phyloP scores from a whole-genome alignment of 306 rosid species.

The Aeschynomene evenia region DNA sequence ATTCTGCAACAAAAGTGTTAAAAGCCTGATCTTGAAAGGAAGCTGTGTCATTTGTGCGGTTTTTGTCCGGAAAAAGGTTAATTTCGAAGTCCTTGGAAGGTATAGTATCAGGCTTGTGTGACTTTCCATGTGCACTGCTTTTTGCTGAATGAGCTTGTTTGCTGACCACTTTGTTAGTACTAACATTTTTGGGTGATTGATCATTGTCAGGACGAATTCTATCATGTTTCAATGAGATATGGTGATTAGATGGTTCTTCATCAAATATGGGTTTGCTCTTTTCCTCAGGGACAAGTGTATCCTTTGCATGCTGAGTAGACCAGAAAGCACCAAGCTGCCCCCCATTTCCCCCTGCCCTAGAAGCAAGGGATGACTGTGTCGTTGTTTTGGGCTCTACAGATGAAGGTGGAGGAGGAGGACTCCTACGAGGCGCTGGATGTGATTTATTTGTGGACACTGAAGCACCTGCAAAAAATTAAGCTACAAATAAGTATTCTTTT shows the following conservation, averaged over 20 bases:
- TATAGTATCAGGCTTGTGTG: constrained; percentile 42
- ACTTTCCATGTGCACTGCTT: constrained; percentile 50
- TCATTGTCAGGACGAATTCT: constrained; percentile 41
- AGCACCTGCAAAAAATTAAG: constrained; percentile 50
- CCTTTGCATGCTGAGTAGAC: constrained; percentile 80
- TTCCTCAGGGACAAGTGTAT: constrained; percentile 45
- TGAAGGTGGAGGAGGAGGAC: constrained; percentile 78
- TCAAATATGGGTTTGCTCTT: constrained; percentile 56
- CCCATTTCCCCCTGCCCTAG: constrained; percentile 59
- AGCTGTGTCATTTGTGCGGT: constrained; percentile 30
- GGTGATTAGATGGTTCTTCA: constrained; percentile 59
- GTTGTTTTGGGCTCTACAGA: constrained; percentile 59
- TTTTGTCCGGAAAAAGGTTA: constrained; percentile 51
- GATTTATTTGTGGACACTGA: constrained; percentile 51
- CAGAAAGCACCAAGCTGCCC: constrained; percentile 88
- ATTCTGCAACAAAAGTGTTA: constrained; percentile 80
- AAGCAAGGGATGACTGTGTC: constrained; percentile 48
- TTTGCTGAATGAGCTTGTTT: constrained; percentile 40
- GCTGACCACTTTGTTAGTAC: constrained; percentile 46
- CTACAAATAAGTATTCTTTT: constrained; percentile 11
- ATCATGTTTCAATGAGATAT: constrained; percentile 46
- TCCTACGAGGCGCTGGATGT: constrained; percentile 66
- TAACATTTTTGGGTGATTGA: constrained; percentile 47
- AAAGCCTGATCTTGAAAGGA: constrained; percentile 64
- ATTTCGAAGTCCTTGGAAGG: constrained; percentile 65